These are phyloP conservation scores for Magnaporthales sp. DNA, from an alignment of 2,329 filamentous ascomycete genomes.

Conservation along the genomic window DNA sequence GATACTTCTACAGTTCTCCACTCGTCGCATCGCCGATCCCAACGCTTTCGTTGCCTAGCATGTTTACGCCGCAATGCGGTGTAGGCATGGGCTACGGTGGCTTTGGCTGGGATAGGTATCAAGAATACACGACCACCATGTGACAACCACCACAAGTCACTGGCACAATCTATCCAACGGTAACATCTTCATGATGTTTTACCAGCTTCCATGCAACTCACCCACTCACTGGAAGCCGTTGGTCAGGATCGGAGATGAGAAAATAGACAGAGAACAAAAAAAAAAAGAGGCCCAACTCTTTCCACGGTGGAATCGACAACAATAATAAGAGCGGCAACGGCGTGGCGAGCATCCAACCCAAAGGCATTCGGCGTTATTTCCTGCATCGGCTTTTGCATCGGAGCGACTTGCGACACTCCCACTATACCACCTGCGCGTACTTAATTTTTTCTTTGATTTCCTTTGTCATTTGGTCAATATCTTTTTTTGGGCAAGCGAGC, in stretches of 20 bases:
- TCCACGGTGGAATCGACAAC: background rate
- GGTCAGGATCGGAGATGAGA: background rate
- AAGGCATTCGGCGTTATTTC: constrained; percentile 22
- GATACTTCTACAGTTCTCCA: constrained; percentile 73
- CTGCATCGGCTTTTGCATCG: constrained; percentile 23
- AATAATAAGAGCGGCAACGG: constrained; percentile 1
- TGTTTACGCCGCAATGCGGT: constrained; percentile 78
- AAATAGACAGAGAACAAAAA: background rate
- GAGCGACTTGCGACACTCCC: constrained; percentile 20
- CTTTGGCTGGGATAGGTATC: constrained; percentile 81
- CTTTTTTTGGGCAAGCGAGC: constrained; percentile 30
- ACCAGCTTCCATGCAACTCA: background rate
- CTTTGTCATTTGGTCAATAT: constrained; percentile 15
- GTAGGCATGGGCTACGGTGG: constrained; percentile 65
- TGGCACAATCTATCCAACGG: constrained; percentile 36
- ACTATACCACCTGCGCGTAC: constrained; percentile 17
- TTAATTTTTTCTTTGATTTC: constrained; percentile 19
- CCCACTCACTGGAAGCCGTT: background rate
- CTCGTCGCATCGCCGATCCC: constrained; percentile 66
- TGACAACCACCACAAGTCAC: constrained; percentile 55
- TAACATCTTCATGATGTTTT: constrained; percentile 24
- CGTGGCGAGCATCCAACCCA: constrained; percentile 4
- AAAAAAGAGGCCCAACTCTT: background rate
- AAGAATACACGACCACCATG: constrained; percentile 80
- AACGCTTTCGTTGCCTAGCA: constrained; percentile 74